These are phyloP conservation scores for Colletotrichum sidae DNA, from an alignment of 2,329 filamentous ascomycete species.

Conservation along the genomic window DNA sequence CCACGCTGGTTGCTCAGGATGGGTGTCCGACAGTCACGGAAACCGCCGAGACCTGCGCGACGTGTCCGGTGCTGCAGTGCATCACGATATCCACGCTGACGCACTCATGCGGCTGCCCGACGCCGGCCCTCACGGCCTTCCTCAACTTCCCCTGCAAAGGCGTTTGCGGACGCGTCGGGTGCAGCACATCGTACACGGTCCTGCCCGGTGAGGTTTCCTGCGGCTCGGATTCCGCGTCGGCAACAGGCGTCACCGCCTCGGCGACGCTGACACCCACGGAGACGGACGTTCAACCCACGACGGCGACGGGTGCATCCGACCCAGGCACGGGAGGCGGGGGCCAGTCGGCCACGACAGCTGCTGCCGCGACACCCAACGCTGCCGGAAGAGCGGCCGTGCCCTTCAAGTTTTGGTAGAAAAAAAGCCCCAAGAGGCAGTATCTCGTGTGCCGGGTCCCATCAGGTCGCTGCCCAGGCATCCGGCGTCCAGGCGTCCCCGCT, in stretches of 20 bases:
- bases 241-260: background rate
- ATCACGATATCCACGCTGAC: constrained; percentile 45
- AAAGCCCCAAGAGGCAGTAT: background rate
- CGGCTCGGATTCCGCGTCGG: background rate
- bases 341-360: background rate
- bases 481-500: constrained; percentile 36
- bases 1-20: background rate
- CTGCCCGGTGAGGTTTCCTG: constrained; percentile 30
- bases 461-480: constrained; percentile 29
- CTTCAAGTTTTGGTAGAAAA: constrained; percentile 26
- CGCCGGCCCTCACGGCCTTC: constrained; percentile 44
- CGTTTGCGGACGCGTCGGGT: constrained; percentile 46
- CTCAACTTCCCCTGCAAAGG: constrained; percentile 44
- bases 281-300: background rate
- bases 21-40: constrained; percentile 50
- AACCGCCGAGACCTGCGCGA: constrained; percentile 47
- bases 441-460: background rate
- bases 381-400: constrained; percentile 23
- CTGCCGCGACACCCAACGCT: constrained; percentile 20
- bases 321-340: background rate
- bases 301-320: background rate
- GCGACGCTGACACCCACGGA: background rate
- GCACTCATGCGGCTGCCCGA: constrained; percentile 48
- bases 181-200: constrained; percentile 39
- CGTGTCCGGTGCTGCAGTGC: constrained; percentile 47